A percentile compares a stretch with the other conserved stretches of the same genome.
Conservation (phyloP, 257 asterid species). For the Gynochthodes officinalis region DNA sequence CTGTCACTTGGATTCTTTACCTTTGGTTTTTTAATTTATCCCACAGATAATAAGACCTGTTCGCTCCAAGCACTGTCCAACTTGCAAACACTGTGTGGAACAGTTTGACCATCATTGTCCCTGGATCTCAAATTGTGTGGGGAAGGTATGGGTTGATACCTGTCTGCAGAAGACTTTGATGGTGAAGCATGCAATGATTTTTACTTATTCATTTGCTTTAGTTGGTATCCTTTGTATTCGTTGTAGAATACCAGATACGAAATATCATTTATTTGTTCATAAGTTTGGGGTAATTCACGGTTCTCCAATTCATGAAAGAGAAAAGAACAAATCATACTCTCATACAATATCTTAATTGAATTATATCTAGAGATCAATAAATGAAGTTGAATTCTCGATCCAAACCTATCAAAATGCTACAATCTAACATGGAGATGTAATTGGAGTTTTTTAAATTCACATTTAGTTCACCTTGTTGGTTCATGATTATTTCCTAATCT, state of each 20-base stretch:
- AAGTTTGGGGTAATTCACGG: too few relatives aligned
- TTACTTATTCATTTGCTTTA: neutral
- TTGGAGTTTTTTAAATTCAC: too few relatives aligned
- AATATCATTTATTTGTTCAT: too few relatives aligned
- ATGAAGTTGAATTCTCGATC: too few relatives aligned
- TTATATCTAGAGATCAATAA: too few relatives aligned
- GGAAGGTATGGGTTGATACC: conserved; percentile 54
- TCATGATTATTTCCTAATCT: neutral
- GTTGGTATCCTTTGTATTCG: neutral
- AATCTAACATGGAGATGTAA: too few relatives aligned
- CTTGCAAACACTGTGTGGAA: conserved; percentile 90
- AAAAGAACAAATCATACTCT: too few relatives aligned
- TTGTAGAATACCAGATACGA: too few relatives aligned
- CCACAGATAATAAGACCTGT: conserved; percentile 83
- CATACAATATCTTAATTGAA: too few relatives aligned
- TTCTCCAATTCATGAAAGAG: too few relatives aligned
- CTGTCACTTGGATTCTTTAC: conserved; percentile 6
- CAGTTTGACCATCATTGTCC: conserved; percentile 99
- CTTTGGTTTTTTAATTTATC: conserved; percentile 11
- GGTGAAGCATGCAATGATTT: neutral
- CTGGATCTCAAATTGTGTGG: conserved; percentile 98
- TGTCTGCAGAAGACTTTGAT: neutral
- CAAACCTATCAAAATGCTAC: too few relatives aligned
- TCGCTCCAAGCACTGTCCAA: conserved; percentile 95
- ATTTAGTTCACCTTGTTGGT: neutral